A percentile compares a stretch with the other conserved stretches of the same genome.
Evolutionary conservation across 164 flowering plant genomes (phyloP).

Genomic region (Pachysandra terminalis): DNA sequence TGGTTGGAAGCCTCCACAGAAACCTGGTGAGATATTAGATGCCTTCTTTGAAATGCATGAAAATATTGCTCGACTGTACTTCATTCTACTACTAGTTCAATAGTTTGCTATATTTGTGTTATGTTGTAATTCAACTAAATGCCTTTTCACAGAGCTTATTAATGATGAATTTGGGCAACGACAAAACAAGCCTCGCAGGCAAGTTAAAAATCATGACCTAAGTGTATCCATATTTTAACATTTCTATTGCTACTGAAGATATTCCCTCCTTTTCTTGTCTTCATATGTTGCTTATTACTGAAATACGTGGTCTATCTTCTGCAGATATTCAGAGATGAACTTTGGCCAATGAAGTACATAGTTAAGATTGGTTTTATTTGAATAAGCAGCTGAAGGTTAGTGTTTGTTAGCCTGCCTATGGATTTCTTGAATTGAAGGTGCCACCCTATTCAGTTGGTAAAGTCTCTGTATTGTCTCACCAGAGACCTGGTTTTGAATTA

Average conservation of each 20-base stretch:
- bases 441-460: too few species aligned
- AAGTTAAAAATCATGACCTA: constrained; percentile 23
- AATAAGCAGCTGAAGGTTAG: constrained; percentile 47
- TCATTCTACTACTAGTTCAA: background rate
- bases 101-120: background rate
- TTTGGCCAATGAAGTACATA: constrained; percentile 73
- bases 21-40: constrained; percentile 50
- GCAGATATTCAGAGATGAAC: constrained; percentile 95
- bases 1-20: constrained; percentile 55
- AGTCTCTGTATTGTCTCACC: too few species aligned
- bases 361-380: constrained; percentile 29
- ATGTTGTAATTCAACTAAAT: background rate
- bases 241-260: background rate
- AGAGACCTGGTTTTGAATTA: too few species aligned
- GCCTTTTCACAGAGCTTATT: constrained; percentile 45
- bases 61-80: background rate
- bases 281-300: background rate
- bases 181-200: constrained; percentile 95
- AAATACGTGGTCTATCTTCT: background rate
- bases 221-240: background rate
- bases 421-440: background rate
- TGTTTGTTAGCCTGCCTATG: background rate
- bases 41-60: background rate
- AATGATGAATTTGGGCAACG: constrained; percentile 79
- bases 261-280: background rate